Conservation (phyloP, 1,284 basidiomycete genomes). For the Irpex sp. region DNA sequence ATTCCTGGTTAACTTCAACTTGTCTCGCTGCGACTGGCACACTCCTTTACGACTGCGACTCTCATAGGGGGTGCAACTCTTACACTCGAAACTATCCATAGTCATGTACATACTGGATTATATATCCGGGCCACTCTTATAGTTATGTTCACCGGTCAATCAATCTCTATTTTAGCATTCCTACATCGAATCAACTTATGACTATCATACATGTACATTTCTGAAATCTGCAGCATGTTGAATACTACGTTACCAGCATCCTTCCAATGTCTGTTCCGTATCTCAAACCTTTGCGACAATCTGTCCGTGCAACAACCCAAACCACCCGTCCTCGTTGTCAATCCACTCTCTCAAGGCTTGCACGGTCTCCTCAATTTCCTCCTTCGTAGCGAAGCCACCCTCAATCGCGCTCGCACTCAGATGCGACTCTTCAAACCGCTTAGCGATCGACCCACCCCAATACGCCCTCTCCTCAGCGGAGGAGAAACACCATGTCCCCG, state of each 20-base stretch:
- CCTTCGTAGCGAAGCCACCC: constrained; percentile 22
- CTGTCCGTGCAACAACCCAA: constrained; percentile 29
- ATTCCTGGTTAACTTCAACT: no score
- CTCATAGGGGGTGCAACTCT: no score
- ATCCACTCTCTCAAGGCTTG: constrained; percentile 27
- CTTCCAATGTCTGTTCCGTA: not conserved
- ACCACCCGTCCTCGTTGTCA: constrained; percentile 30
- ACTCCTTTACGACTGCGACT: no score
- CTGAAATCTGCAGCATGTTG: not conserved
- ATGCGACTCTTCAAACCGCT: constrained; percentile 26
- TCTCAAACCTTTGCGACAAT: constrained; percentile 14
- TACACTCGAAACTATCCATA: no score
- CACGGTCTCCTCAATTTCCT: constrained; percentile 21
- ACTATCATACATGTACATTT: not conserved
- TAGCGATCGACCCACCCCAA: constrained; percentile 31
- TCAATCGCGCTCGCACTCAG: constrained; percentile 26
- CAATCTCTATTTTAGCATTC: no score
- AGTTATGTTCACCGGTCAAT: no score
- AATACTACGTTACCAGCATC: not conserved
- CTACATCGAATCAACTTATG: no score
- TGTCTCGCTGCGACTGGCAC: no score
- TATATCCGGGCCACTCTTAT: not conserved
- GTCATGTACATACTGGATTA: no score
- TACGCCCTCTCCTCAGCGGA: constrained; percentile 30
- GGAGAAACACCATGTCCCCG: constrained; percentile 31